phyloP scores from a whole-genome alignment of 2,329 filamentous ascomycete genomes.

The Colletotrichum camelliae region DNA sequence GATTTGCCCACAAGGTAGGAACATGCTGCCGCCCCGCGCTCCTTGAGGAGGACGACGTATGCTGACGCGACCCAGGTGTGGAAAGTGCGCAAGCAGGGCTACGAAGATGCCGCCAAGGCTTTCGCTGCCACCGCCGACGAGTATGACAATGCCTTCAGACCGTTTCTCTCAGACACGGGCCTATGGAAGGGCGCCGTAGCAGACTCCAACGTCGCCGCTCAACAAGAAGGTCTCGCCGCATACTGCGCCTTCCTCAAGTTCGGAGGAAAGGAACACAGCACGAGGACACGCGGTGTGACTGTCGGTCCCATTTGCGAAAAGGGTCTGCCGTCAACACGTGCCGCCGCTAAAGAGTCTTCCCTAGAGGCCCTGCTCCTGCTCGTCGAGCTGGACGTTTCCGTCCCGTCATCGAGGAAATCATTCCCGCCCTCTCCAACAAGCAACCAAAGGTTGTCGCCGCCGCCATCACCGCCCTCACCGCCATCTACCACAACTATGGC shows the following conservation, averaged over 20 bases:
- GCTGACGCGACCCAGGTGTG: conserved; percentile 65
- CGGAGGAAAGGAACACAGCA: conserved; percentile 79
- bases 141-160: conserved; percentile 81
- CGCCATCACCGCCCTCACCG: conserved; percentile 76
- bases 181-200: conserved; percentile 92
- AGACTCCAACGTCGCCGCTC: conserved; percentile 96
- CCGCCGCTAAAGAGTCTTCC: conserved; percentile 85
- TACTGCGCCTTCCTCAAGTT: conserved; percentile 93
- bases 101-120: conserved; percentile 88
- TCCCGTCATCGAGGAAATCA: conserved; percentile 87
- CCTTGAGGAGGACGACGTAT: not conserved
- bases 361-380: conserved; percentile 88
- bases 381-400: conserved; percentile 86
- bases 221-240: conserved; percentile 88
- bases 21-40: not conserved
- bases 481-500: conserved; percentile 92
- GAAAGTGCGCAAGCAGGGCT: conserved; percentile 96
- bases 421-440: conserved; percentile 85
- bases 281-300: conserved; percentile 77
- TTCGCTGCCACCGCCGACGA: conserved; percentile 89
- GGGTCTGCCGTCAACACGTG: conserved; percentile 84
- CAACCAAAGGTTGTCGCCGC: conserved; percentile 84
- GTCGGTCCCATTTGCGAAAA: conserved; percentile 88
- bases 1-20: conserved; percentile 80
- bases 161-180: conserved; percentile 83